phyloP scores from a whole-genome alignment of 495 filamentous ascomycete species.

The Cercophora scortea region DNA sequence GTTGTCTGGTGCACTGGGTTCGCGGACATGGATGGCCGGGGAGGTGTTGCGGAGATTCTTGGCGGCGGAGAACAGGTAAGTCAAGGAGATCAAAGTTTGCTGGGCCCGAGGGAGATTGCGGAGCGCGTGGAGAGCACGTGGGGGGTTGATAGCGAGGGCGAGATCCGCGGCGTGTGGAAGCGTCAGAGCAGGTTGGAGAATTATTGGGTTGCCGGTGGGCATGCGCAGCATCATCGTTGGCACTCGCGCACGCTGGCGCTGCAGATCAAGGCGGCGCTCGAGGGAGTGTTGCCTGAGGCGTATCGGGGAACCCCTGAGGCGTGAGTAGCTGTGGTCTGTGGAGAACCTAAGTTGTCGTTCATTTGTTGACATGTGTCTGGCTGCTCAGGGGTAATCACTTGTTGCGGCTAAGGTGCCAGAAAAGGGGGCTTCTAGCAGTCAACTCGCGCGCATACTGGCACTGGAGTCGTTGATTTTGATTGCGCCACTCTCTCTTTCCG shows the following conservation, averaged over 20 bases:
- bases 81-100: neutral
- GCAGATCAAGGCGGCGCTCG: slow-evolving; percentile 27
- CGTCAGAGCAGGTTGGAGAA: slow-evolving; percentile 19
- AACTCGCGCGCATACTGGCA: too few species aligned
- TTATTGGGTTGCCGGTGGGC: slow-evolving; percentile 24
- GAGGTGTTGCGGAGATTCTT: slow-evolving; percentile 9
- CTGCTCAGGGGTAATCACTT: too few species aligned
- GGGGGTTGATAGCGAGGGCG: slow-evolving; percentile 25
- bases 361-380: too few species aligned
- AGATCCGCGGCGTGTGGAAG: slow-evolving; percentile 26
- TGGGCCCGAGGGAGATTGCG: slow-evolving; percentile 18
- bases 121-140: slow-evolving; percentile 21
- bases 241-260: slow-evolving; percentile 19
- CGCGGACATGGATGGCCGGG: slow-evolving; percentile 15
- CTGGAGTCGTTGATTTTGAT: too few species aligned
- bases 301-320: slow-evolving; percentile 3
- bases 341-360: too few species aligned
- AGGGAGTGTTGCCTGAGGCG: slow-evolving; percentile 17
- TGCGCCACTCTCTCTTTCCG: too few species aligned
- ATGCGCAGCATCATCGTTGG: slow-evolving; percentile 20
- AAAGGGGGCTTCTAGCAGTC: too few species aligned
- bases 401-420: too few species aligned
- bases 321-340: too few species aligned
- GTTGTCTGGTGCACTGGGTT: slow-evolving; percentile 33
- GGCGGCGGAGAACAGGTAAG: slow-evolving; percentile 5